Evolutionary conservation across 140 eudicot genomes (phyloP), one percentile per base, ranked within the genome.

Genomic region (Cichorium intybus): DNA sequence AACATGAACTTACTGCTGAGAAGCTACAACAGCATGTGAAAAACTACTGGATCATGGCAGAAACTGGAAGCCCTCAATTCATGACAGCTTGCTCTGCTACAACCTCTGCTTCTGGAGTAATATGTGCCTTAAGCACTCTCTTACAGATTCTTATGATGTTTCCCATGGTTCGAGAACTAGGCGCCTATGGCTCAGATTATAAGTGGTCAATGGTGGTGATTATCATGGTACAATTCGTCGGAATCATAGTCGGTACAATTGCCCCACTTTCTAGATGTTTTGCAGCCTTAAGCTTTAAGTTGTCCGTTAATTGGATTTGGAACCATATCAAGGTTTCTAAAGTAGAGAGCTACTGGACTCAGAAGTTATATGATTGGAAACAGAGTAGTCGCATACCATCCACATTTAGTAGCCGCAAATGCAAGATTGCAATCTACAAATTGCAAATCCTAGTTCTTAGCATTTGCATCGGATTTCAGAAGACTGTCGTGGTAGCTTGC

Each of bases 221-320:
- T 35, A 11, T 60, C 31, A 20, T 20, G 12, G 24, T 60, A 20
- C 66, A 60, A 12, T 60, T 12, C 4, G 1, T 33, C 1, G 64
- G 64, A 18, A 27, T 33, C 17, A 4, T 59, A 34, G 9, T 59
- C 8, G 64, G 66, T 12, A 35, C 66, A 12, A 18, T 35, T 35
- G 66, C 66, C 0, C 66, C 66, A 49, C 10, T 35, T 20, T 20
- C 9, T 60, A 60, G 66, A 60, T 21, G 66, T 21, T 60, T 60
- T 22, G 18, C 66, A 35, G 1, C 18, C 10, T 21, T 60, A 22
- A 21, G 33, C 51, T 60, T 34, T 35, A 35, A 60, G 20, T 1
- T 60, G 20, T 20, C 66, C 11, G 0, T 21, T 8, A 60, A 35
- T 12, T 18, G 31, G 3, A 60, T 60, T 37, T 11, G 33, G 14